These are phyloP conservation scores for Geum urbanum DNA, from an alignment of 306 rosid genomes.

Conservation along the genomic window DNA sequence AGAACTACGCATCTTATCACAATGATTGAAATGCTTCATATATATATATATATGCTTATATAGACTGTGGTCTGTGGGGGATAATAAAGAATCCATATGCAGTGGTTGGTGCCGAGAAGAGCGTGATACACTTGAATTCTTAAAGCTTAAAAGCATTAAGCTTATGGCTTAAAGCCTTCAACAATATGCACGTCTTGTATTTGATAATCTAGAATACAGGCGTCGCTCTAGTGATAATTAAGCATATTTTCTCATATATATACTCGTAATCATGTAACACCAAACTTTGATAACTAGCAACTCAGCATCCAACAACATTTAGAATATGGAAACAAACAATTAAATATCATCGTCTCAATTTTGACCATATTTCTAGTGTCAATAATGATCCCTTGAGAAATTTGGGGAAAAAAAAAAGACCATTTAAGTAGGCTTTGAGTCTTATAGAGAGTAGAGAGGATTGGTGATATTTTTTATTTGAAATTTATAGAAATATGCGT, in stretches of 20 bases:
- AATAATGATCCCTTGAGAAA: neutral
- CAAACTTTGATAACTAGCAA: conserved; percentile 11
- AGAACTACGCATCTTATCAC: neutral
- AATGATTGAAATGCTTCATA: neutral
- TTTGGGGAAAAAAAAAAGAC: too few species aligned
- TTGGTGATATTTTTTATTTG: neutral
- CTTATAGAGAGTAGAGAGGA: conserved; percentile 7
- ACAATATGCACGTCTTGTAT: conserved; percentile 6
- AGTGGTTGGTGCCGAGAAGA: neutral
- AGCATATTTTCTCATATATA: neutral
- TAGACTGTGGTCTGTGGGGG: too few species aligned
- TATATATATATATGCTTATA: neutral
- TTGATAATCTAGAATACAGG: conserved; percentile 2
- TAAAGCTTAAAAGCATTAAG: neutral
- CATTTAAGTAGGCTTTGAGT: neutral
- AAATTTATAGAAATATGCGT: too few species aligned
- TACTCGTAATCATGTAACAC: neutral
- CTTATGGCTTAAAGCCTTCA: neutral
- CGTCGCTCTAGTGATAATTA: neutral
- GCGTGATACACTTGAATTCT: neutral
- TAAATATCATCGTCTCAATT: neutral
- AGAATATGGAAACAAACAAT: neutral
- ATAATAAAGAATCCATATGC: neutral
- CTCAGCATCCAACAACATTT: neutral
- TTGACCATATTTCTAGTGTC: neutral